Evolutionary conservation across 108 stramenopile species (phyloP), one percentile per base, ranked within the genome.

Genomic region (Bacterosira constricta): DNA sequence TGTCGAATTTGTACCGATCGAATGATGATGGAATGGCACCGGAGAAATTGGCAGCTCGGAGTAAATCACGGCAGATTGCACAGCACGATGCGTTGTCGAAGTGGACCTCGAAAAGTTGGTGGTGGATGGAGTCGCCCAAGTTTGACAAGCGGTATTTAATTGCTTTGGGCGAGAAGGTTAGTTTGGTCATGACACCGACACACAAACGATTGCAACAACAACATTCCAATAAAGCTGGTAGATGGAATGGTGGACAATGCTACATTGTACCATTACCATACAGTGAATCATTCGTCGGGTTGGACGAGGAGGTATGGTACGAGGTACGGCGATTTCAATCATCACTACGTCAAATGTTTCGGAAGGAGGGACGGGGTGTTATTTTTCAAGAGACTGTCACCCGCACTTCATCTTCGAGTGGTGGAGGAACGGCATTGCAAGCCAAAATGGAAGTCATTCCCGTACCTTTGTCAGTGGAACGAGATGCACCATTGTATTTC

Each of bases 401-500:
- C 17, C 79, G 78, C 21, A 69, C 75, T 20, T 77, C 78, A 10
- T 63, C 53, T 11, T 20, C 38, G 15, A 62, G 53, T 3, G 38
- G 39, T 26, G 61, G 38, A 55, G 52, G 52, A 6, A 18, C 15
- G 71, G 26, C 71, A 81, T 41, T 87, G 69, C 93, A 94, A 65
- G 88, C 90, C 17, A 78, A 73, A 37, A 73, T 94, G 71, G 90
- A 90, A 34, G 84, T 81, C 1, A 74, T 89, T 31, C 86, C 88
- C 5, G 84, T 94, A 0, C 88, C 90, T 7, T 58, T 37, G 21
- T 37, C 46, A 11, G 69, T 69, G 27, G 67, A 75, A 39, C 61
- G 73, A n/a, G 93, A 94, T 78, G 90, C 86, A 13, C 79, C 83
- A 17, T 70, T 94, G 54, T 91, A 71, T 53, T 91, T 94, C 67